A percentile compares a stretch with the other conserved stretches of the same genome.
Conservation (phyloP, 2,329 filamentous ascomycete species). For the Diaporthe batatas region DNA sequence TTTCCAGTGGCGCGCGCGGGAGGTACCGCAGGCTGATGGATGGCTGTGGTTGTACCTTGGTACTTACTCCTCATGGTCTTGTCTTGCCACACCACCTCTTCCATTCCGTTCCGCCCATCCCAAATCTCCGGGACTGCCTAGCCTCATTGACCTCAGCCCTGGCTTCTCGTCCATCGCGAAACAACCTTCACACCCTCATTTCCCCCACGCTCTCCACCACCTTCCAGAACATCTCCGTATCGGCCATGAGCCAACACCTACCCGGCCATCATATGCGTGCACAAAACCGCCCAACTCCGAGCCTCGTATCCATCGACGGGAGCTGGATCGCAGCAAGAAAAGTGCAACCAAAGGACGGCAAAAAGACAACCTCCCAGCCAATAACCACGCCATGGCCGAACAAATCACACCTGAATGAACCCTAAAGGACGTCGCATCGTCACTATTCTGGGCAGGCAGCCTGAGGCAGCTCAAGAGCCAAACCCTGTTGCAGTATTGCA, state of each 20-base stretch:
- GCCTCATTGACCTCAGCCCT: not conserved
- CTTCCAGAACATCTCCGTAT: not conserved
- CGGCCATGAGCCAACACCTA: too few species aligned
- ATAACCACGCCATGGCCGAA: not conserved
- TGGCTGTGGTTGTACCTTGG: not conserved
- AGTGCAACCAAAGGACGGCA: too few species aligned
- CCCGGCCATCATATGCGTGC: too few species aligned
- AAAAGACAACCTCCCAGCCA: not conserved
- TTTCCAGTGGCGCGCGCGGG: conserved; percentile 20
- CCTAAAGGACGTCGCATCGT: not conserved
- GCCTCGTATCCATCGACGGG: not conserved
- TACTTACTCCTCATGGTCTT: too few species aligned
- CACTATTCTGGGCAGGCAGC: not conserved
- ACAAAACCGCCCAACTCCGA: not conserved
- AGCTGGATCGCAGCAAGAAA: not conserved
- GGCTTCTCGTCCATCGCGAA: not conserved
- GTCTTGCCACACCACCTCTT: too few species aligned
- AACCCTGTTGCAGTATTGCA: too few species aligned
- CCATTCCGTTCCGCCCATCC: conserved; percentile 19
- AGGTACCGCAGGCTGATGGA: conserved; percentile 1
- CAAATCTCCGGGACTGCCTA: conserved; percentile 30
- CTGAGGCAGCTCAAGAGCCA: too few species aligned
- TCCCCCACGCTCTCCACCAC: not conserved
- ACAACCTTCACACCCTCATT: not conserved
- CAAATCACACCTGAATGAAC: not conserved